Evolutionary conservation across 345 rosid genomes (phyloP), one percentile per base, ranked within the genome.

Genomic region (Limnanthes douglasii): DNA sequence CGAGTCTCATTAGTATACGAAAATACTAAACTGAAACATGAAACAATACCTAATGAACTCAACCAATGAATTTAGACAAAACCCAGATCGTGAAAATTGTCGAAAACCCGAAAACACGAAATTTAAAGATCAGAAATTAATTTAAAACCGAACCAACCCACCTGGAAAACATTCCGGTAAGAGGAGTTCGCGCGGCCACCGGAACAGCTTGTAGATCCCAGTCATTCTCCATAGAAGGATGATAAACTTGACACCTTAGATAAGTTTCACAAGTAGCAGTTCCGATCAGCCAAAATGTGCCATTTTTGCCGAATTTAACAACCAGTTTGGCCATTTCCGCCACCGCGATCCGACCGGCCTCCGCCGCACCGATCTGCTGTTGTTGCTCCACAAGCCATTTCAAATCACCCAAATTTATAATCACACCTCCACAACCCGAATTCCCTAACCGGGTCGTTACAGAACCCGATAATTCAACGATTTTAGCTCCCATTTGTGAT

Each of bases 201-300:
- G 98, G 84, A 26, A 90, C 65, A 1, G 82, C 95, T 54, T 84
- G 95, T 47, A 90, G 69, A 80, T 90, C 98, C 75, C 98, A 90
- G 47, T 79, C 94, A 43, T 45, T 66, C 59, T 90, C 98, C 92
- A 90, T 68, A 3, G 75, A 65, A 39, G 94, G 76, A 51, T 82
- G 81, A 56, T 86, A 73, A 27, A 86, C 78, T 53, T 86, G 97
- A 50, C 94, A 86, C 37, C 97, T 66, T 56, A 86, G 44, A 52
- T 82, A 82, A 27, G 97, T 86, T 61, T 90, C 95, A 21, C 94
- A 90, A 37, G 95, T 84, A n/a, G 98, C 98, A 12, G 82, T 79
- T 12, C 94, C 95, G 34, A 84, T 74, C 57, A 90, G 50, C 75
- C 92, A 80, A 21, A 90, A 33, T 50, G 54, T 65, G n/a, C 63